Evolutionary conservation across 805 yeast species (phyloP), one percentile per base, ranked within the genome.

Genomic region (Starmera dryadoides): DNA sequence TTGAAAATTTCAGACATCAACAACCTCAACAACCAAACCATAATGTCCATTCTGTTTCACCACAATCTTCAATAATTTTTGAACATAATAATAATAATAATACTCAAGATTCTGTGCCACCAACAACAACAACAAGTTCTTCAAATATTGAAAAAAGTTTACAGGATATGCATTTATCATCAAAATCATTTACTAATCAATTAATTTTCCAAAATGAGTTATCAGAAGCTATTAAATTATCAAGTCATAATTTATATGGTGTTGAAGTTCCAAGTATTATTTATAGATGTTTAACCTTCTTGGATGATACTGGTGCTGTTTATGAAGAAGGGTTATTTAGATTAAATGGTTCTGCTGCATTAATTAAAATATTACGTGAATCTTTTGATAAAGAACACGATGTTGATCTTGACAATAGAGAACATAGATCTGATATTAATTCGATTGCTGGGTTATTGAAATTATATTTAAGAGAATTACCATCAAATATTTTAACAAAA

Each of bases 241-340:
- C 89, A 2, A 65, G 73, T 4, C 69, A 69, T 37, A 57, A 61
- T 26, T 45, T 71, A 50, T 55, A 63, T 42, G 69, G 73, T 17
- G 68, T 64, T 26, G 58, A 57, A 7, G 60, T 66, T 16, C 97
- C 98, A 2, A 77, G 88, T 31, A 79, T 91, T 7, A 75, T 86
- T 15, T 83, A 65, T 50, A 64, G 95, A 43, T 87, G 96, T 53
- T 53, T 89, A 26, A 82, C 77, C 41, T 85, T 72, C 47, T 66
- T 91, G 36, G 69, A 71, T 36, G 70, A 67, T 30, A 73, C 79
- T 20, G 77, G 81, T 18, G 95, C 95, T 0, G 66, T 81, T n/a
- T 74, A 74, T 44, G 93, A 86, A 58, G 95, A 88, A 53, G 98
- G 98, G 10, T 75, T 91, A 3, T 93, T 93, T 65, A 70, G 98